Percentiles rank a stretch among this genome's conserved stretches.
Evolutionary conservation across 2,329 filamentous ascomycete species (phyloP).

Genomic region (Scolecobasidium constrictum): DNA sequence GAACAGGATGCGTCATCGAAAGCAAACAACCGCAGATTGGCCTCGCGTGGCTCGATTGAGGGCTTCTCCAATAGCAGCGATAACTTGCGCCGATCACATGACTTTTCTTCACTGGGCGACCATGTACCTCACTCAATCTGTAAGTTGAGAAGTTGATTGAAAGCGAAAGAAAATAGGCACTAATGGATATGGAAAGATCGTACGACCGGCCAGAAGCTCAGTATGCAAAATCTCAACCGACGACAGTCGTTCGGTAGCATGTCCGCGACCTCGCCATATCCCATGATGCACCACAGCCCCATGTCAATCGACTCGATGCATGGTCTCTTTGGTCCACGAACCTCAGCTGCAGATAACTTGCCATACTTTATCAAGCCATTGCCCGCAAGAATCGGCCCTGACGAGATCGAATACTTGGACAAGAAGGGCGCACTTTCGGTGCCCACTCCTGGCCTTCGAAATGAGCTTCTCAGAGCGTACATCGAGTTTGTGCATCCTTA

Average conservation of each 20-base stretch:
- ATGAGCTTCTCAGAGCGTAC: conserved; percentile 71
- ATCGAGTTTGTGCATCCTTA: conserved; percentile 87
- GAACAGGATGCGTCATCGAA: conserved; percentile 14
- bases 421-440: conserved; percentile 77
- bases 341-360: conserved; percentile 1
- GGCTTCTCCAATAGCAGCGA: conserved; percentile 19
- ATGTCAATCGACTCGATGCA: conserved; percentile 15
- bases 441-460: conserved; percentile 59
- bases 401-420: conserved; percentile 74
- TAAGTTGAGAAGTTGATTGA: conserved; percentile 27
- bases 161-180: background rate
- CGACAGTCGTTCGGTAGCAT: conserved; percentile 28
- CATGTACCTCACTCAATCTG: conserved; percentile 56
- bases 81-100: conserved; percentile 32
- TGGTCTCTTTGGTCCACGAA: conserved; percentile 1
- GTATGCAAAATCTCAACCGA: conserved; percentile 31
- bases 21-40: conserved; percentile 24
- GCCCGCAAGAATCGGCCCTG: conserved; percentile 62
- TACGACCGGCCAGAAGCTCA: conserved; percentile 28
- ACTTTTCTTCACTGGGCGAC: conserved; percentile 38
- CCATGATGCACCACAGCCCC: conserved; percentile 25
- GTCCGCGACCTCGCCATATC: conserved; percentile 21
- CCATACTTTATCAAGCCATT: conserved; percentile 69
- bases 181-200: conserved; percentile 29
- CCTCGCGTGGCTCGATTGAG: conserved; percentile 26